These are phyloP conservation scores for Tremellales sp. DNA, from an alignment of 1,284 basidiomycete species.

Conservation along the genomic window DNA sequence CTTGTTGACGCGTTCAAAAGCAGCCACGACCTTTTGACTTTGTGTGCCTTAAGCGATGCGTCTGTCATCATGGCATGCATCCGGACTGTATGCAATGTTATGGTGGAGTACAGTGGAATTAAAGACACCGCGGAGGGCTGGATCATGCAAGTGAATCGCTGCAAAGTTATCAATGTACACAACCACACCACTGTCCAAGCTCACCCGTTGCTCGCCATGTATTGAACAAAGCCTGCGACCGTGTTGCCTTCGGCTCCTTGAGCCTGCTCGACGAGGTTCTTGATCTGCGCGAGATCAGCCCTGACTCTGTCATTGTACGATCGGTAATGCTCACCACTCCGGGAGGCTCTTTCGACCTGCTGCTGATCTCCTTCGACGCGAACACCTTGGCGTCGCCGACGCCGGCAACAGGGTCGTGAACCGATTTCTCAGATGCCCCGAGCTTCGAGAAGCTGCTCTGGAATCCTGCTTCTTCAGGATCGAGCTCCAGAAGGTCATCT, in stretches of 20 bases:
- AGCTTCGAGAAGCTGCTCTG: slow-evolving; percentile 89
- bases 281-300: slow-evolving; percentile 18
- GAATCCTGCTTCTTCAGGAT: slow-evolving; percentile 87
- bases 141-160: not conserved
- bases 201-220: slow-evolving; percentile 41
- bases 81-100: too few relatives aligned
- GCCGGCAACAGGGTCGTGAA: slow-evolving; percentile 48
- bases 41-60: not conserved
- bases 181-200: slow-evolving; percentile 4
- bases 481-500: slow-evolving; percentile 58
- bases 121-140: too few relatives aligned
- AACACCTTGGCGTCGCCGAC: slow-evolving; percentile 48
- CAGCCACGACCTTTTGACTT: not conserved
- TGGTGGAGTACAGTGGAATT: too few relatives aligned
- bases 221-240: slow-evolving; percentile 38
- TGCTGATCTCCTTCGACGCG: slow-evolving; percentile 43
- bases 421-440: slow-evolving; percentile 62
- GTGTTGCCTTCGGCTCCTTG: slow-evolving; percentile 31
- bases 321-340: slow-evolving; percentile 36
- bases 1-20: not conserved
- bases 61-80: too few relatives aligned
- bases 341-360: slow-evolving; percentile 38
- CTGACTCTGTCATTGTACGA: not conserved
- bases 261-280: slow-evolving; percentile 39
- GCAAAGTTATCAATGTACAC: not conserved